Evolutionary conservation across 139 green algal species (phyloP), one percentile per base, ranked within the genome.

Genomic region (Diplosphaera chodatii): DNA sequence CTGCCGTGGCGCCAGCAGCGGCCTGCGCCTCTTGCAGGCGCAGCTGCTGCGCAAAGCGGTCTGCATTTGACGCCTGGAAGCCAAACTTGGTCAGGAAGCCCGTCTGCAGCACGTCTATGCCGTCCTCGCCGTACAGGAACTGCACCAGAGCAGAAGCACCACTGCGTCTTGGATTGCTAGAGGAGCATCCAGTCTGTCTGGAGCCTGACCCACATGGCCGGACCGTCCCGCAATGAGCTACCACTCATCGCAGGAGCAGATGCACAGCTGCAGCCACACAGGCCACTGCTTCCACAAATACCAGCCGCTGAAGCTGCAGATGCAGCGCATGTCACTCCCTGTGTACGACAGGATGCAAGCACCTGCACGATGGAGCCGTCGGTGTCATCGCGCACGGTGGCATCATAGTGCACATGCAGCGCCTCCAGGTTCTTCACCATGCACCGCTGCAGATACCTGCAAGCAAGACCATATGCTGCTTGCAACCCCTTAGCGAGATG

Each of bases 81-180:
- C 81, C 80, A 29, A 97, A 96, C 66, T 95, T 76, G 22, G 69
- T 76, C 64, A 97, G 82, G 82, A 91, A 94, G 37, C 77, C 70
- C 0, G 66, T 70, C 4, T 70, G 56, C 66, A 64, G 88, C 4
- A 96, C 85, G 74, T 98, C 94, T 16, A 97, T 77, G 31, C 86
- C 93, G 74, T 99, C 95, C 64, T 97, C 94, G 27, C 95, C 95
- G 59, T 99, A 99, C 25, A 81, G 78, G 68, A 99, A 96, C 82
- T 93, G 87, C 66, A 89, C 3, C 16, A 18, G 16, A 25, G 16
- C 16, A n/a, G n/a, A n/a, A n/a, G n/a, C n/a, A n/a, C n/a, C n/a
- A n/a, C n/a, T n/a, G n/a, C n/a, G n/a, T n/a, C n/a, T n/a, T n/a
- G n/a, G n/a, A n/a, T n/a, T n/a, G n/a, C n/a, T n/a, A n/a, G n/a